These are phyloP conservation scores for Aspergillus saccharolyticus DNA, from an alignment of 495 filamentous ascomycete species.

Conservation along the genomic window DNA sequence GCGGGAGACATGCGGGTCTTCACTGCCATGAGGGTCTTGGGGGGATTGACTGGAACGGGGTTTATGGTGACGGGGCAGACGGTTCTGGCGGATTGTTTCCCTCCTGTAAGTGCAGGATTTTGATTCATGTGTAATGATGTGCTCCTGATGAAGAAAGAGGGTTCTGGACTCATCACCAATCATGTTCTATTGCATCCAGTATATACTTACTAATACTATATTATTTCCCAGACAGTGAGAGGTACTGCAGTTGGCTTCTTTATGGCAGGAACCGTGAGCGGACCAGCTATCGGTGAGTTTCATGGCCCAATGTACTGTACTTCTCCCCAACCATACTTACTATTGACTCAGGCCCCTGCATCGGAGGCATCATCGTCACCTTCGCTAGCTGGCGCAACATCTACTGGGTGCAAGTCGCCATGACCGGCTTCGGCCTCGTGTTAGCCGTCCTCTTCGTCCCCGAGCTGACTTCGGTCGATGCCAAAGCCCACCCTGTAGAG, in stretches of 20 bases:
- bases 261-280: conserved; percentile 49
- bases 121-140: too few species aligned
- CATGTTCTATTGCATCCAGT: conserved; percentile 6
- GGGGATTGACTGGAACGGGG: conserved; percentile 40
- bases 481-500: conserved; percentile 5
- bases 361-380: conserved; percentile 52
- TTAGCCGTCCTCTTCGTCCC: conserved; percentile 39
- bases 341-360: conserved; percentile 42
- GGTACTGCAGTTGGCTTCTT: conserved; percentile 54
- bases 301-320: too few species aligned
- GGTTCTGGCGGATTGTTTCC: conserved; percentile 43
- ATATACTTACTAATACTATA: neutral
- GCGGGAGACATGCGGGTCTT: conserved; percentile 35
- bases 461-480: conserved; percentile 16
- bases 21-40: conserved; percentile 36
- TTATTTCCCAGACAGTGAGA: conserved; percentile 38
- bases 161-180: neutral
- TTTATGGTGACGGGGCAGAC: conserved; percentile 48
- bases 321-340: too few species aligned
- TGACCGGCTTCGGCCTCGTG: conserved; percentile 39
- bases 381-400: conserved; percentile 52
- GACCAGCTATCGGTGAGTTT: conserved; percentile 48
- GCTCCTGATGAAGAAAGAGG: neutral
- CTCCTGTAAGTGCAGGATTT: conserved; percentile 41
- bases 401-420: conserved; percentile 54